phyloP scores from a whole-genome alignment of 2,329 filamentous ascomycete genomes.

The Calonectria ilicicola region DNA sequence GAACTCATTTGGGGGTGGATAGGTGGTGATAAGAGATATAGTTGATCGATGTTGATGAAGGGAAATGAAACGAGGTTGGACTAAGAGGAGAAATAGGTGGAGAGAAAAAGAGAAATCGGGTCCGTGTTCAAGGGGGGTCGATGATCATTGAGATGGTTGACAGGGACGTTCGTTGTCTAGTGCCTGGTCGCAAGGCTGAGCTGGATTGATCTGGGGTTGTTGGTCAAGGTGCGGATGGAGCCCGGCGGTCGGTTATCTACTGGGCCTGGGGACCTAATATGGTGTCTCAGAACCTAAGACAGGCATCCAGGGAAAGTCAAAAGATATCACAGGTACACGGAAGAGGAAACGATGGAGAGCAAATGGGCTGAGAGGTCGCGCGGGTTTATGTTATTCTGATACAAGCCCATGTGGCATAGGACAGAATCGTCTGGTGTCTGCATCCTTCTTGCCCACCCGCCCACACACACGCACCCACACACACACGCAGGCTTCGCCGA shows the following conservation, averaged over 20 bases:
- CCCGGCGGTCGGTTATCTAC: background rate
- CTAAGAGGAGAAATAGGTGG: slow-evolving; percentile 8
- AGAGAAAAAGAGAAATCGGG: background rate
- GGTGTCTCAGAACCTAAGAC: background rate
- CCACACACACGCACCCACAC: background rate
- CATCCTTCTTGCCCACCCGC: background rate
- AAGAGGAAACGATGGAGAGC: background rate
- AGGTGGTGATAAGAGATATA: background rate
- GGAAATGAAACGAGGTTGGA: background rate
- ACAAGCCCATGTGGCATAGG: background rate
- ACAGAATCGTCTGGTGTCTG: background rate
- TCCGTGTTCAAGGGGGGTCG: background rate
- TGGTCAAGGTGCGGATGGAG: background rate
- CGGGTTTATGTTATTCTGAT: slow-evolving; percentile 2
- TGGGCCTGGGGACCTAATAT: background rate
- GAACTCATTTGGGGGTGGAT: slow-evolving; percentile 31
- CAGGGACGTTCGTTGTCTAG: background rate
- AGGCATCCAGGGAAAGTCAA: background rate
- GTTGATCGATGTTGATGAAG: background rate
- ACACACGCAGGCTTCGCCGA: background rate
- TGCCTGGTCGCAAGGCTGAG: background rate
- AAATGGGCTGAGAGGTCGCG: background rate
- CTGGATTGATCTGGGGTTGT: background rate
- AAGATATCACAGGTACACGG: background rate
- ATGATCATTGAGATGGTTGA: background rate